Conservation (phyloP, 768 basidiomycete species). For the Lactarius vividus region DNA sequence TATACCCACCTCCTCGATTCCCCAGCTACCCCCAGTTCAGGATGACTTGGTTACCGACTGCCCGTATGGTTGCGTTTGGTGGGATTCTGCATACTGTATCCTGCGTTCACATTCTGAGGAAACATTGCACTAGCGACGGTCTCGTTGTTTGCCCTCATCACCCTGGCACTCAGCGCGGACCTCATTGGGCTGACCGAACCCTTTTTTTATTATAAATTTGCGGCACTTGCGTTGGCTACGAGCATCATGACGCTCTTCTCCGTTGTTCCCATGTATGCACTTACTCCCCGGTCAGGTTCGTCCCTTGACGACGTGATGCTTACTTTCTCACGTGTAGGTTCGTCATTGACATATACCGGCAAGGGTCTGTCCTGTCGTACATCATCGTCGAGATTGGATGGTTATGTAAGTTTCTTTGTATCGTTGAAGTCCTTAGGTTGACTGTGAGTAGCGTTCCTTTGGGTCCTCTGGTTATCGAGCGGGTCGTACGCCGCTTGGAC, state of each 20-base stretch:
- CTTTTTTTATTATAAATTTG: slow-evolving; percentile 28
- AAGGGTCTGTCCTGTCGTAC: slow-evolving; percentile 41
- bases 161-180: slow-evolving; percentile 28
- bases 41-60: neutral
- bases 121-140: neutral
- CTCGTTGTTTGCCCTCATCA: slow-evolving; percentile 31
- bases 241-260: slow-evolving; percentile 34
- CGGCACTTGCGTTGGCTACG: slow-evolving; percentile 34
- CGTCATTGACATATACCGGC: slow-evolving; percentile 36
- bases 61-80: slow-evolving; percentile 13
- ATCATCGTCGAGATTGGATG: slow-evolving; percentile 39
- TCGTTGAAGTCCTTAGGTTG: neutral
- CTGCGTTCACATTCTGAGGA: neutral
- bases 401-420: slow-evolving; percentile 35
- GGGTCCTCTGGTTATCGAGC: slow-evolving; percentile 41
- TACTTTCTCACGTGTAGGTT: slow-evolving; percentile 31
- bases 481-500: slow-evolving; percentile 33
- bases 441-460: slow-evolving; percentile 33
- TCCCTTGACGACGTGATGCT: neutral
- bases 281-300: neutral
- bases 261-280: slow-evolving; percentile 32
- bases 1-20: neutral
- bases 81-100: neutral
- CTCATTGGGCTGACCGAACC: slow-evolving; percentile 30
- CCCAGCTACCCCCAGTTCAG: neutral